Evolutionary conservation across 2,329 filamentous ascomycete species (phyloP), one percentile per base, ranked within the genome.

Genomic region (Clathrospora elynae): DNA sequence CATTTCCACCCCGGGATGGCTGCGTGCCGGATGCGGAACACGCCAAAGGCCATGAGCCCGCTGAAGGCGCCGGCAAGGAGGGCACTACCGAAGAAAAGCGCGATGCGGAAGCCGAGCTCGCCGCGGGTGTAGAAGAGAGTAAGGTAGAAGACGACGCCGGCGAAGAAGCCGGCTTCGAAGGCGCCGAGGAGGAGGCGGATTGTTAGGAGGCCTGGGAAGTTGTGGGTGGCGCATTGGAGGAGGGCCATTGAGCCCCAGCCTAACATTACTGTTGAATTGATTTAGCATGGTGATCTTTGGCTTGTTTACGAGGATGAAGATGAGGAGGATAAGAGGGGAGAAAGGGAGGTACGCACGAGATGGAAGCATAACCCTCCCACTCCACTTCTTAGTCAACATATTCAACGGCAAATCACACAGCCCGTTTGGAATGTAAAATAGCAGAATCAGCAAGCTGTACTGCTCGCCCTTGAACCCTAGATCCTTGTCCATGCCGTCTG

Each of bases 81-180:
- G 2, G 72, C 69, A 34, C 64, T 71, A 0, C 67, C 71, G 29
- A 75, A 75, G 55, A 75, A 73, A n/a, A 73, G 69, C 3, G 71
- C 73, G 3, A 72, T 70, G 8, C 73, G 70, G 34, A 75, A 73
- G 1, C 69, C 73, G 51, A 75, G 71, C 45, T 75, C 70, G 10
- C 61, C 56, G 10, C 61, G 58, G 1, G 62, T 64, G 28, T 78
- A 76, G 29, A 82, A 81, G 0, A 78, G 69, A 0, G 78, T 75
- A 6, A 78, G 59, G 49, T 78, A 82, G 60, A 79, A 81, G 2
- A 81, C 77, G 10, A 76, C 74, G 0, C 77, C 72, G 4, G 78
- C 74, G 45, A 79, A 80, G 63, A 81, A 82, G 0, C 77, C 79
- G 0, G 78, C 79, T 61, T 83, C 80, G 14, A 60, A 66, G 5